Conservation (phyloP, 2,329 filamentous ascomycete genomes). For the Cladobotryum protrusum region DNA sequence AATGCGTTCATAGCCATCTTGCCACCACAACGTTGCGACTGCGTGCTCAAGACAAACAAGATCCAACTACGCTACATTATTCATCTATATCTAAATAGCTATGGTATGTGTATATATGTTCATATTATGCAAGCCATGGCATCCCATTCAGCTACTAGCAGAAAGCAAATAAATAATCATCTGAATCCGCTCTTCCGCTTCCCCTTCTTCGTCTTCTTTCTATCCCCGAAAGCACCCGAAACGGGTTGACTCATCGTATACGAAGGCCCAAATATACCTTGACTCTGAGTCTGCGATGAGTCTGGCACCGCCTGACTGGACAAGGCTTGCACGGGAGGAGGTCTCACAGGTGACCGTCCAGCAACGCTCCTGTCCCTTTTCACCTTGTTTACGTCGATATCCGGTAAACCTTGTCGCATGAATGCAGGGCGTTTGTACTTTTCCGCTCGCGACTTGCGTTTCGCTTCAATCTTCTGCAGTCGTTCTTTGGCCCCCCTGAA, state of each 20-base stretch:
- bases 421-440: constrained; percentile 27
- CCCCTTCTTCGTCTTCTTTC: constrained; percentile 37
- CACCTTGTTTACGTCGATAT: constrained; percentile 1
- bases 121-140: too few species aligned
- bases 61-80: neutral
- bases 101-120: too few species aligned
- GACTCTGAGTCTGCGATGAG: constrained; percentile 31
- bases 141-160: too few species aligned
- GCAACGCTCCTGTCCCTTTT: constrained; percentile 9
- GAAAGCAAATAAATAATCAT: constrained; percentile 11
- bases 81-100: neutral
- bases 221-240: constrained; percentile 40
- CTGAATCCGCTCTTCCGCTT: constrained; percentile 39
- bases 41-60: neutral
- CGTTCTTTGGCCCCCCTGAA: constrained; percentile 30
- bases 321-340: constrained; percentile 24
- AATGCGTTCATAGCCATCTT: neutral
- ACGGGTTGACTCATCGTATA: constrained; percentile 42
- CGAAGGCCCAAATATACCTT: constrained; percentile 20
- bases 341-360: constrained; percentile 11
- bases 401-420: constrained; percentile 20
- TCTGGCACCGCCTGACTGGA: constrained; percentile 29
- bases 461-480: constrained; percentile 26
- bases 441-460: constrained; percentile 28
- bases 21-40: neutral